These are phyloP conservation scores for Penicillium herquei DNA, from an alignment of 495 filamentous ascomycete species.

Conservation along the genomic window DNA sequence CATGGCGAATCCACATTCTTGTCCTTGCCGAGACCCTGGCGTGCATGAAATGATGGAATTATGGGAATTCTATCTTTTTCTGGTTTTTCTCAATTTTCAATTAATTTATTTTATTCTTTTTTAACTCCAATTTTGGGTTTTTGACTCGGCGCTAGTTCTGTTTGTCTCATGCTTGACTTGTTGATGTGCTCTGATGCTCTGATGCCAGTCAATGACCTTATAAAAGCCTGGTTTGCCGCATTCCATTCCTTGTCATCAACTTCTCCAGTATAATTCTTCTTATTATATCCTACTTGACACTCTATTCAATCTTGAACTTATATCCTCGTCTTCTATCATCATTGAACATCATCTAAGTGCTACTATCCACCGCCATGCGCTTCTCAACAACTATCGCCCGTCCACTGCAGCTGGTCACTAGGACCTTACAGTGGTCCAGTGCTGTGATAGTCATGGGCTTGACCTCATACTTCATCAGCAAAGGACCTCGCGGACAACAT, in stretches of 20 bases:
- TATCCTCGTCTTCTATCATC: no score
- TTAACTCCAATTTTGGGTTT: no score
- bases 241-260: neutral
- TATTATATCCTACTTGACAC: no score
- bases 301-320: no score
- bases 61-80: no score
- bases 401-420: conserved; percentile 36
- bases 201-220: neutral
- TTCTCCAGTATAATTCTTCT: no score
- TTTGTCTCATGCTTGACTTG: conserved; percentile 16
- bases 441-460: conserved; percentile 62
- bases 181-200: conserved; percentile 3
- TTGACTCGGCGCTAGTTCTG: conserved; percentile 14
- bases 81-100: no score
- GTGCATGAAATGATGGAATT: no score
- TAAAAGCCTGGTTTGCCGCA: conserved; percentile 7
- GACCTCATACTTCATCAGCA: conserved; percentile 52
- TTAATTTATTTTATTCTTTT: no score
- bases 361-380: conserved; percentile 18
- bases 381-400: conserved; percentile 31
- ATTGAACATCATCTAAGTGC: neutral
- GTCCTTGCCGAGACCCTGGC: no score
- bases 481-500: conserved; percentile 38
- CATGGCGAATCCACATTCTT: no score
- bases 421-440: conserved; percentile 50